Percentiles rank a stretch among this genome's conserved stretches.
phyloP scores from a whole-genome alignment of 768 basidiomycete species.

The Lactarius pseudohatsudake region DNA sequence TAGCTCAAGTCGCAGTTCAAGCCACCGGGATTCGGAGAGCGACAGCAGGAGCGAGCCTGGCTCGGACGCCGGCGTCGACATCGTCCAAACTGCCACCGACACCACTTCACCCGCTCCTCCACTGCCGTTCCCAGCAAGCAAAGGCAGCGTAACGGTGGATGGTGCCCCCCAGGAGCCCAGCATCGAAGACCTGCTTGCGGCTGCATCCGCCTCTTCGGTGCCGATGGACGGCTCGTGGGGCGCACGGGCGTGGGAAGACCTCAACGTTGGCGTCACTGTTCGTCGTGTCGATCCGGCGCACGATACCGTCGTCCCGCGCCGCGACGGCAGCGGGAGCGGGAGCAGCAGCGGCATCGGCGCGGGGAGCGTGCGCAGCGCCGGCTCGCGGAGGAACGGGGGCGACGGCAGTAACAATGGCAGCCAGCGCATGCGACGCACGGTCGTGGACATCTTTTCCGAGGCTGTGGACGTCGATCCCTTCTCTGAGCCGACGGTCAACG shows the following conservation, averaged over 20 bases:
- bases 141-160: not conserved
- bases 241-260: constrained; percentile 41
- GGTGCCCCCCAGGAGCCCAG: constrained; percentile 32
- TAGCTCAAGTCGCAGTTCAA: constrained; percentile 1
- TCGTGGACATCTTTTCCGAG: constrained; percentile 36
- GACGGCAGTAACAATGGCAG: constrained; percentile 16
- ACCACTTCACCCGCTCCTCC: not conserved
- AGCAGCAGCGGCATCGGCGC: constrained; percentile 21
- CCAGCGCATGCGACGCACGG: constrained; percentile 29
- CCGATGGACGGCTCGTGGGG: constrained; percentile 34
- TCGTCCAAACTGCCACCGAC: not conserved
- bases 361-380: not conserved
- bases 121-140: not conserved
- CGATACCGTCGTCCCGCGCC: constrained; percentile 18
- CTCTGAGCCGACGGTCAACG: not conserved
- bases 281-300: constrained; percentile 32
- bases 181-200: constrained; percentile 36
- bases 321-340: constrained; percentile 28
- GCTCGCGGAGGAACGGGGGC: constrained; percentile 10
- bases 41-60: constrained; percentile 16
- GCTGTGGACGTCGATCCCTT: not conserved
- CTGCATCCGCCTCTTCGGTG: constrained; percentile 11
- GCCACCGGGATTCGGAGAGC: constrained; percentile 14
- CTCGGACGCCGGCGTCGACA: not conserved
- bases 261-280: constrained; percentile 38